Conservation (phyloP, 2,329 filamentous ascomycete genomes). For the Pseudopyricularia cyperi region DNA sequence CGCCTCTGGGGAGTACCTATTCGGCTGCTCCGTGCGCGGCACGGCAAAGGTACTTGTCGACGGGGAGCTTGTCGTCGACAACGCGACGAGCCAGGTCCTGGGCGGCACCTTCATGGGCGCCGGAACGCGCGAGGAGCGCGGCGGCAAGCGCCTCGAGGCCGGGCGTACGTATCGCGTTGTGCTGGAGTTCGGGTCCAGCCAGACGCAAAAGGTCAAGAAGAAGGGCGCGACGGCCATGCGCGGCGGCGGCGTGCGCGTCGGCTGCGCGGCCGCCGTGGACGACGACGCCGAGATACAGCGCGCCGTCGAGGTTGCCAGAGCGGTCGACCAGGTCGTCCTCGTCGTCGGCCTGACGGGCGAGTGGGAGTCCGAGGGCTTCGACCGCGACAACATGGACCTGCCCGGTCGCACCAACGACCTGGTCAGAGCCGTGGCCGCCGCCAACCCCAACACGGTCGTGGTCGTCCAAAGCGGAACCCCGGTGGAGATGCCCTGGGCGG, state of each 20-base stretch:
- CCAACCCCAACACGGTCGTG: slow-evolving; percentile 41
- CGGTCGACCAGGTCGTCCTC: slow-evolving; percentile 45
- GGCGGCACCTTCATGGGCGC: slow-evolving; percentile 17
- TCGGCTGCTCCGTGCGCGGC: slow-evolving; percentile 18
- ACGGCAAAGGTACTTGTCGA: slow-evolving; percentile 20
- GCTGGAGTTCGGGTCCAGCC: slow-evolving; percentile 10
- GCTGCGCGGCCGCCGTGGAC: slow-evolving; percentile 6
- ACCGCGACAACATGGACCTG: slow-evolving; percentile 9
- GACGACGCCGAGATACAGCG: slow-evolving; percentile 1
- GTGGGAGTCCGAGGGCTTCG: slow-evolving; percentile 12
- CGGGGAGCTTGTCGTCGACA: slow-evolving; percentile 20
- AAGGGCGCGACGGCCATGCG: slow-evolving; percentile 31
- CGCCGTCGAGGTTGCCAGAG: slow-evolving; percentile 23
- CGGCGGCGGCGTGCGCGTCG: slow-evolving; percentile 22
- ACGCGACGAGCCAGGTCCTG: slow-evolving; percentile 16
- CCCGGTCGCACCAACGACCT: slow-evolving; percentile 8
- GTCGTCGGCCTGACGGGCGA: slow-evolving; percentile 42
- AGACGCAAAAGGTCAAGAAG: slow-evolving; percentile 4
- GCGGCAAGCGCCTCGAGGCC: slow-evolving; percentile 12
- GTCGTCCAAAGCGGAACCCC: slow-evolving; percentile 49
- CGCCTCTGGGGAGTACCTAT: slow-evolving; percentile 15
- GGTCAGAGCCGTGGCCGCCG: slow-evolving; percentile 36
- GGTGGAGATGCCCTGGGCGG: slow-evolving; percentile 36
- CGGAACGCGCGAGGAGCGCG: slow-evolving; percentile 19
- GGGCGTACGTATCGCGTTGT: slow-evolving; percentile 16